Percentiles rank a stretch among this genome's conserved stretches.
Conservation (phyloP, 2,329 filamentous ascomycete genomes). For the Raffaelea ambrosiae region DNA sequence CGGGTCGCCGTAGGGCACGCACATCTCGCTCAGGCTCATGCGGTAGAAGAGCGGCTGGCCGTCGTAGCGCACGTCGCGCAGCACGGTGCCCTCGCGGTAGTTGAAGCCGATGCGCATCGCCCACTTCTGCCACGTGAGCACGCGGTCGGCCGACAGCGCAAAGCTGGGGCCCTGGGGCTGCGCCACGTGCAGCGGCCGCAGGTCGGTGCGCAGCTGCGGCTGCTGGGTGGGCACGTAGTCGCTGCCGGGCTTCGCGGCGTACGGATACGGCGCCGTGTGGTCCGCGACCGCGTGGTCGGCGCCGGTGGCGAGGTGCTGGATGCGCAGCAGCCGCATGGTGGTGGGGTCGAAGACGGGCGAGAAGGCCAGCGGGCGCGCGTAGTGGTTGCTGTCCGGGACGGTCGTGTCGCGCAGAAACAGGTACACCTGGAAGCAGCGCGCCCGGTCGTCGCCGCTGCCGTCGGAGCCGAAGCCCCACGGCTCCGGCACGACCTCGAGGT, state of each 20-base stretch:
- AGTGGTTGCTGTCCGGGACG: slow-evolving; percentile 50
- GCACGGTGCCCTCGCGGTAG: slow-evolving; percentile 83
- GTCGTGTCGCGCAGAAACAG: slow-evolving; percentile 57
- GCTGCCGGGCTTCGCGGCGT: slow-evolving; percentile 18
- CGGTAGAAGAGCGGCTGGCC: slow-evolving; percentile 57
- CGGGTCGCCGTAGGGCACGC: slow-evolving; percentile 55
- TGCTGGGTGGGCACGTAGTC: slow-evolving; percentile 26
- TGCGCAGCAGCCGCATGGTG: slow-evolving; percentile 30
- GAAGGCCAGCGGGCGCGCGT: slow-evolving; percentile 43
- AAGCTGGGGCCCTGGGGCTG: slow-evolving; percentile 22
- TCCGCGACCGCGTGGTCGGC: slow-evolving; percentile 47
- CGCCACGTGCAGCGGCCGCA: slow-evolving; percentile 41
- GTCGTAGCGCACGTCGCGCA: no score
- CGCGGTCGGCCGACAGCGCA: slow-evolving; percentile 29
- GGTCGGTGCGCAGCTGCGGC: slow-evolving; percentile 28
- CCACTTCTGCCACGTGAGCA: slow-evolving; percentile 58
- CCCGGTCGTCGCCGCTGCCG: slow-evolving; percentile 18
- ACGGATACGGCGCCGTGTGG: slow-evolving; percentile 24
- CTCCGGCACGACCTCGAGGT: slow-evolving; percentile 48
- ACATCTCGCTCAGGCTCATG: slow-evolving; percentile 61
- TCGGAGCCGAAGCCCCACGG: slow-evolving; percentile 57
- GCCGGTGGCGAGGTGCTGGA: slow-evolving; percentile 34
- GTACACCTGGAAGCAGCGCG: slow-evolving; percentile 47
- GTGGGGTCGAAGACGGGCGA: slow-evolving; percentile 47
- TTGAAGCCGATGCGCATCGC: slow-evolving; percentile 87